Evolutionary conservation across 768 basidiomycete genomes (phyloP).

Genomic region (Boletus fagicola): DNA sequence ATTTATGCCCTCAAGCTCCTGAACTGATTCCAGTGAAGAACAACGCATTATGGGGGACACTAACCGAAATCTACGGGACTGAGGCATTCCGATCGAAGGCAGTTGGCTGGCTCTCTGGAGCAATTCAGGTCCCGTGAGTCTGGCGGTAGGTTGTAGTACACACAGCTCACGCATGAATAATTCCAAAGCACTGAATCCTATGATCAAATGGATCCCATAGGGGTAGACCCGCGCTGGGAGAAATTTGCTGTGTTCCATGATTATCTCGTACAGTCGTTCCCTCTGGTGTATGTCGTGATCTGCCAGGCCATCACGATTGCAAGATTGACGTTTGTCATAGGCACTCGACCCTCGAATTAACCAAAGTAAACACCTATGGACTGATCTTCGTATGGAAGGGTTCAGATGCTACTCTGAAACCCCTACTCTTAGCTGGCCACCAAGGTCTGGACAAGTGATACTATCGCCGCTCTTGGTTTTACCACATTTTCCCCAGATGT

Average conservation of each 20-base stretch:
- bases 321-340: constrained; percentile 27
- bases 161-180: constrained; percentile 5
- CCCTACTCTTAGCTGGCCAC: constrained; percentile 52
- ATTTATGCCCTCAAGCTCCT: constrained; percentile 37
- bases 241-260: constrained; percentile 52
- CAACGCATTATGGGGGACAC: constrained; percentile 30
- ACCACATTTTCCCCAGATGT: constrained; percentile 44
- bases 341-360: constrained; percentile 48
- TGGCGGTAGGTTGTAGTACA: not conserved
- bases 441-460: constrained; percentile 40
- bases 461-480: not conserved
- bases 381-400: constrained; percentile 61
- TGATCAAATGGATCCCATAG: constrained; percentile 48
- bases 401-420: constrained; percentile 47
- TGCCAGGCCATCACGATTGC: not conserved
- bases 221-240: constrained; percentile 53
- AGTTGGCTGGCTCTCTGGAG: constrained; percentile 38
- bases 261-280: constrained; percentile 57
- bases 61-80: constrained; percentile 33
- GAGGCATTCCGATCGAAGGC: constrained; percentile 36
- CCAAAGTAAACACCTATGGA: constrained; percentile 62
- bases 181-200: constrained; percentile 47
- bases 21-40: constrained; percentile 36
- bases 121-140: constrained; percentile 43
- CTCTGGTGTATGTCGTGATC: constrained; percentile 47